Base-by-base conservation (phyloP, 2,329 filamentous ascomycete genomes). In the Cephalotrichum gorgonifer region DNA sequence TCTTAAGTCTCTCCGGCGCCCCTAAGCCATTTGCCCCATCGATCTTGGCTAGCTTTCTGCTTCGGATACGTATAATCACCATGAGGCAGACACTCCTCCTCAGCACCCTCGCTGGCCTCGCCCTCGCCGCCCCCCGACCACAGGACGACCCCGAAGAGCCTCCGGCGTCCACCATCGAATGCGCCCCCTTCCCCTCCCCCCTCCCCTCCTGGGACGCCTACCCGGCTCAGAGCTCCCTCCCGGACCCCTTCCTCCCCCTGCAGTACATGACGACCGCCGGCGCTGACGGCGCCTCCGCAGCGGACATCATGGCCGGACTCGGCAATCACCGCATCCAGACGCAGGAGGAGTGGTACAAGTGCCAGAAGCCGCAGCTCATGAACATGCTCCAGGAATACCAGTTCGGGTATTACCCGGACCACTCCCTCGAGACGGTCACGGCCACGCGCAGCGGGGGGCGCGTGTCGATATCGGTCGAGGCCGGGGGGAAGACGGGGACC, bases 401-500 rank as follows among this genome's bases (percentile, higher is more conserved):
- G 58, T 74, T 65, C 54, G 72, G 72, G 8, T 73, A 71, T 58
- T 75, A 75, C 55, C 71, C 72, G 0, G 70, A 75, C 54, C 71
- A 72, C 52, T 60, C 62, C 4, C 59, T 62, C 30, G 72, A 75
- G 51, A 73, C 63, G 3, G 70, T 75, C 7, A 66, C 65, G 12
- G 70, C 71, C 4, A 72, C 70, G 14, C 65, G 71, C 23, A 70
- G 63, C 51, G 70, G 71, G 2, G 70, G 62, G 47, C 68, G 64
- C 2, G 54, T 74, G 44, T 67, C 59, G 50, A 67, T 74, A 42
- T 63, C 60, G 12, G 63, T 74, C 14, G 63, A 67, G 12, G 65
- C 64, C 0, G 67, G 62, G 14, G 68, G 67, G 3, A 73, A 72
- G 57, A 69, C 64, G 23, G 67, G 66, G 7, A 65, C 53, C 27